Evolutionary conservation across 228 moss, liverwort and hornwort species (phyloP), one percentile per base, ranked within the genome.

Genomic region (Sphagnum fallax): DNA sequence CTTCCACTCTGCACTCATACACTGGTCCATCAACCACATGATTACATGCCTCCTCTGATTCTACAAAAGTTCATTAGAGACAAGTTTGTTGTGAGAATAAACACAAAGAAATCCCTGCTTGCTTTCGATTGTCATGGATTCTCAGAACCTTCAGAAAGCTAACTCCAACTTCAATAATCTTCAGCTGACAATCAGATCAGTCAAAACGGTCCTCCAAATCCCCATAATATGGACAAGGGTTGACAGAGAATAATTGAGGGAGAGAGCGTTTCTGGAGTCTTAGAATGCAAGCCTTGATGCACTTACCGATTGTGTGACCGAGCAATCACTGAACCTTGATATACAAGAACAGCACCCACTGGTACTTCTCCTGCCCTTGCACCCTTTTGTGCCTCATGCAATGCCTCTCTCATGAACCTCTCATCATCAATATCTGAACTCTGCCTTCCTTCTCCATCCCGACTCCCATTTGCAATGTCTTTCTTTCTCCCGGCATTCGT

Each of bases 331-430:
- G 70, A 78, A 15, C 88, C 83, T 5, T 82, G 74, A 77, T 88
- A 81, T 9, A 94, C 89, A 10, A 94, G 73, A 69, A 91, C 81
- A 65, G 91, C 91, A 55, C 89, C 94, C 1, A 94, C 91, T 14
- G 91, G 94, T 0, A 94, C 89, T 71, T 94, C 91, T 5, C 89
- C 88, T 60, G 69, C 72, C 71, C 77, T 78, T 49, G 85, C 87
- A 65, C 79, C 90, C 69, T 87, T 87, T 51, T 60, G 74, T 14
- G 95, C 95, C 75, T 95, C 92, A 16, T 58, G 63, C 76, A 95
- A 75, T 0, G 95, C 95, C 73, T 85, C 83, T 63, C 65, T 57
- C 92, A 94, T 95, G 63, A 74, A 89, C 49, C 67, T 78, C 68
- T 82, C 78, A 77, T 92, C 95, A 48, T 86, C 80, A 18, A 69